Percentiles rank a stretch among this genome's conserved stretches.
phyloP scores from a whole-genome alignment of 2,329 filamentous ascomycete species.

The Alternaria brassicae region DNA sequence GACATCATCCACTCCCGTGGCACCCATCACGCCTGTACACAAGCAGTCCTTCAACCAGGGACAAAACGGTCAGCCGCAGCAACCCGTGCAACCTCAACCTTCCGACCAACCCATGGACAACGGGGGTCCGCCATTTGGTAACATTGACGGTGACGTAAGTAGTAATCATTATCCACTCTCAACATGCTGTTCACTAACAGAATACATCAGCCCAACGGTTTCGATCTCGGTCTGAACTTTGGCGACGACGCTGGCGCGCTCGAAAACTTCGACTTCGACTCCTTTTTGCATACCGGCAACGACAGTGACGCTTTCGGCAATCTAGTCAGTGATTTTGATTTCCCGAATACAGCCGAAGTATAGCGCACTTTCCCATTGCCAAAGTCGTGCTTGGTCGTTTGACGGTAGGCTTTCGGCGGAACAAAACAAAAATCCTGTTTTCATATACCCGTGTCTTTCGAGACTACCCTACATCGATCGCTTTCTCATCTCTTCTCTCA shows the following conservation, averaged over 20 bases:
- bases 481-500: conserved; percentile 14
- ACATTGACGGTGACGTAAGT: conserved; percentile 48
- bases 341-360: conserved; percentile 45
- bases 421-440: conserved; percentile 23
- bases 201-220: conserved; percentile 37
- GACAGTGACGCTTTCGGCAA: conserved; percentile 52
- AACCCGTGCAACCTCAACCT: conserved; percentile 44
- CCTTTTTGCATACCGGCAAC: conserved; percentile 66
- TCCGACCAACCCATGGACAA: conserved; percentile 47
- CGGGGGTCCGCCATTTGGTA: conserved; percentile 50
- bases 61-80: conserved; percentile 46
- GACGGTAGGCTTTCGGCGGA: neutral
- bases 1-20: conserved; percentile 58
- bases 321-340: conserved; percentile 43
- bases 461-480: conserved; percentile 22
- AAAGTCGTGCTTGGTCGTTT: neutral
- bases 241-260: conserved; percentile 68
- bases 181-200: conserved; percentile 8
- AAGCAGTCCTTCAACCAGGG: conserved; percentile 47
- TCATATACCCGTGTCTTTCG: conserved; percentile 33
- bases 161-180: neutral
- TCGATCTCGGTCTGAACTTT: conserved; percentile 52
- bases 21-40: conserved; percentile 57
- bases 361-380: conserved; percentile 4
- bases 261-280: conserved; percentile 72